phyloP scores from a whole-genome alignment of 176 grass and related monocot genomes.

The Oropetium thomaeum region DNA sequence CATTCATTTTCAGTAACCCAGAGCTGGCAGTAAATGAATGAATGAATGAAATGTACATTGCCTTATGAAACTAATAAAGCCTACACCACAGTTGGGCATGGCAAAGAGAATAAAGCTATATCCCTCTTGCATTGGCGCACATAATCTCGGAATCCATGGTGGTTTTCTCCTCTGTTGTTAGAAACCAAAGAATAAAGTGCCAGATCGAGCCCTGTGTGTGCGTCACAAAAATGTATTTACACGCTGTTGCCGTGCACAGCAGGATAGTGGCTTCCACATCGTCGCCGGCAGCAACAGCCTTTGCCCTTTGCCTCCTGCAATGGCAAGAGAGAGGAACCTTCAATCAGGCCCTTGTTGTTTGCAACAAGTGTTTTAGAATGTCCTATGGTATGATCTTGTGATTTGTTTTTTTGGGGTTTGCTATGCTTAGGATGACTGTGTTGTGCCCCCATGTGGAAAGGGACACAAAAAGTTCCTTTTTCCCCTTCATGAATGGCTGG shows the following conservation, averaged over 20 bases:
- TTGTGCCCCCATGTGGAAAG: constrained; percentile 22
- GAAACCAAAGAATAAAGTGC: constrained; percentile 28
- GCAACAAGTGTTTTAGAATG: constrained; percentile 13
- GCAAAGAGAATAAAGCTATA: constrained; percentile 27
- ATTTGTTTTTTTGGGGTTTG: background rate
- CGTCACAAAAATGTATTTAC: constrained; percentile 39
- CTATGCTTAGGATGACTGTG: background rate
- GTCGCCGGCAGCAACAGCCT: constrained; percentile 1
- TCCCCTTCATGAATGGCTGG: constrained; percentile 10
- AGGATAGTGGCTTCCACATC: constrained; percentile 64
- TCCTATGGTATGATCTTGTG: background rate
- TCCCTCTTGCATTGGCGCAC: background rate
- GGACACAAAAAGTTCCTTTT: constrained; percentile 37
- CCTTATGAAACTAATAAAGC: background rate
- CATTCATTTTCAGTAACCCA: background rate
- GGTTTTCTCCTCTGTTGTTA: background rate
- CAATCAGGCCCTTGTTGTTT: background rate
- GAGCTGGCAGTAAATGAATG: constrained; percentile 24
- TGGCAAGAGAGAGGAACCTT: constrained; percentile 14
- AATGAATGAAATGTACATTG: constrained; percentile 38
- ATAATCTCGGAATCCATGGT: constrained; percentile 8
- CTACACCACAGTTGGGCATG: constrained; percentile 23
- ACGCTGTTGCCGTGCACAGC: constrained; percentile 38
- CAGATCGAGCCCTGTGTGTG: background rate
- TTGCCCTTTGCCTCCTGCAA: constrained; percentile 38